Conservation (phyloP, 306 rosid genomes). For the Gastrolobium bilobum region DNA sequence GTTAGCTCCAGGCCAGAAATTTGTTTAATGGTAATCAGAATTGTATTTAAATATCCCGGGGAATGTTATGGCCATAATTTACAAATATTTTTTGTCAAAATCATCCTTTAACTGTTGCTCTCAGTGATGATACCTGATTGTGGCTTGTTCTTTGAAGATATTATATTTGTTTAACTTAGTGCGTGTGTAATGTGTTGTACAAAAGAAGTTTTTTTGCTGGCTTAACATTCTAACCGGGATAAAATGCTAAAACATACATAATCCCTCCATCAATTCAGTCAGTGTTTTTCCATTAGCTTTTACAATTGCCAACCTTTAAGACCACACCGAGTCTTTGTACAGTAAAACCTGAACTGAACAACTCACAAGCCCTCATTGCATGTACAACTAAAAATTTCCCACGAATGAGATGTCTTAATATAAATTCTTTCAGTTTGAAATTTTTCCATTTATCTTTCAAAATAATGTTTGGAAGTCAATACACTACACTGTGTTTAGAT, state of each 20-base stretch:
- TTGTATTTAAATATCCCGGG: neutral
- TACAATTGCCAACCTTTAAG: neutral
- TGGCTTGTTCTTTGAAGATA: slow-evolving; percentile 11
- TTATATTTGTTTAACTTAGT: slow-evolving; percentile 13
- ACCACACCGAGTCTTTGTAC: neutral
- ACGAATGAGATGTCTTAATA: neutral
- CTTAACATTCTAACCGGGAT: neutral
- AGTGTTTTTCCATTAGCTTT: slow-evolving; percentile 20
- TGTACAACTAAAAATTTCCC: neutral
- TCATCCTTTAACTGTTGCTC: slow-evolving; percentile 1
- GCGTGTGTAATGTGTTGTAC: neutral
- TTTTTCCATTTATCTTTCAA: neutral
- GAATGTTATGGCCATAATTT: neutral
- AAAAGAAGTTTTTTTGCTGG: neutral
- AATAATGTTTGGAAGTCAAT: neutral
- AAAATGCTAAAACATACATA: neutral
- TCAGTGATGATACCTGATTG: neutral
- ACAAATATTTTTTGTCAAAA: neutral
- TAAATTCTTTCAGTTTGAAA: neutral
- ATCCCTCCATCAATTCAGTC: slow-evolving; percentile 14
- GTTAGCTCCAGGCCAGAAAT: neutral
- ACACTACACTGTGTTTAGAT: neutral
- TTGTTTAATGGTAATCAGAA: slow-evolving; percentile 15
- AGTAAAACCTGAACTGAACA: neutral
- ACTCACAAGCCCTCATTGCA: slow-evolving; percentile 2